These are phyloP conservation scores for Candida gigantensis DNA, from an alignment of 1,139 yeast species.

Conservation along the genomic window DNA sequence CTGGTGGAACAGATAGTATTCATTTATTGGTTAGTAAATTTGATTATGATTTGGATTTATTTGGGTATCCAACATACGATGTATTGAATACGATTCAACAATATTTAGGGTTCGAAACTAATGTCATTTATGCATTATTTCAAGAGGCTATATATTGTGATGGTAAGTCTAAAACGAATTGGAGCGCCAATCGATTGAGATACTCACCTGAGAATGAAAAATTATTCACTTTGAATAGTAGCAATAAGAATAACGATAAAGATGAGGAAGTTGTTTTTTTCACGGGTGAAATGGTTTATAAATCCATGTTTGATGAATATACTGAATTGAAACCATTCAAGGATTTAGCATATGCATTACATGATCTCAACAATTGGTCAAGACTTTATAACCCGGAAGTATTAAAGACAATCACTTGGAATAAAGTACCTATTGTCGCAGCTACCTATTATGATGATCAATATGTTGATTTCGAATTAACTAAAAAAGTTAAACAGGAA, in stretches of 20 bases:
- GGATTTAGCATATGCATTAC: constrained; percentile 44
- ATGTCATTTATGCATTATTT: constrained; percentile 53
- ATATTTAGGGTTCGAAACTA: constrained; percentile 49
- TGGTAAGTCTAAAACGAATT: constrained; percentile 33
- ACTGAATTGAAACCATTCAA: constrained; percentile 42
- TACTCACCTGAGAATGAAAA: constrained; percentile 24
- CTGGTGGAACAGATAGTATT: constrained; percentile 50
- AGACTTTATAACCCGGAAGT: constrained; percentile 38
- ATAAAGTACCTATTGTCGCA: constrained; percentile 51
- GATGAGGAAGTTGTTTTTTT: constrained; percentile 38
- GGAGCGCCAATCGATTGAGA: constrained; percentile 53
- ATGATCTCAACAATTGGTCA: constrained; percentile 42
- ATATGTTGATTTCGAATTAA: constrained; percentile 52
- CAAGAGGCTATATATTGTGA: constrained; percentile 61
- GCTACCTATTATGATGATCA: constrained; percentile 53
- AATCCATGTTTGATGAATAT: constrained; percentile 52
- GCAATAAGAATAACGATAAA: no score
- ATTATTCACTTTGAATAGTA: constrained; percentile 22
- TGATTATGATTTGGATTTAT: constrained; percentile 34
- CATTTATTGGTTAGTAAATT: constrained; percentile 45
- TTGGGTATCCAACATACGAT: constrained; percentile 37
- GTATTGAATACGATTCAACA: constrained; percentile 34
- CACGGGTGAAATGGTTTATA: constrained; percentile 60
- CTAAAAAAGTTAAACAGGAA: constrained; percentile 33
- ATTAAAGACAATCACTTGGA: constrained; percentile 30